A percentile compares a stretch with the other conserved stretches of the same genome.
These are phyloP conservation scores for Fusarium tuaranense DNA, from an alignment of 2,329 filamentous ascomycete species.

Conservation along the genomic window DNA sequence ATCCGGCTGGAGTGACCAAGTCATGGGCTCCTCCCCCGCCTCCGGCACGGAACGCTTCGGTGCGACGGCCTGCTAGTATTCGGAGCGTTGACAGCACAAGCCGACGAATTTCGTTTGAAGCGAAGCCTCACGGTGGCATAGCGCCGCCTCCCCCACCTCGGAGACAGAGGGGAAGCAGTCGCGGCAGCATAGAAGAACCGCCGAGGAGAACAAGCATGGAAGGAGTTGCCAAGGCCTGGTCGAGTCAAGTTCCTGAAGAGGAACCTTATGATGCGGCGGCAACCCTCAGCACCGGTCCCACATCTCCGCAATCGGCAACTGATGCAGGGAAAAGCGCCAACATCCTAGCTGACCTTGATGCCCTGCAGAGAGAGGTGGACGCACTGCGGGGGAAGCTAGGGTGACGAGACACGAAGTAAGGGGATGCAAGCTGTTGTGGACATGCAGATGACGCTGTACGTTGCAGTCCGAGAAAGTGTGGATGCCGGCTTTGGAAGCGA, in stretches of 20 bases:
- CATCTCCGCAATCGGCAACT: slow-evolving; percentile 32
- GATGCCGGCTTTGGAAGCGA: slow-evolving; percentile 17
- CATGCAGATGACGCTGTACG: slow-evolving; percentile 6
- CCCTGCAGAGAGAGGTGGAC: slow-evolving; percentile 81
- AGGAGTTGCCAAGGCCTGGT: slow-evolving; percentile 35
- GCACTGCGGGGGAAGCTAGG: slow-evolving; percentile 59
- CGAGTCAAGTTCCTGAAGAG: slow-evolving; percentile 33
- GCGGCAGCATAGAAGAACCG: slow-evolving; percentile 54
- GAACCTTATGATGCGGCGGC: slow-evolving; percentile 11
- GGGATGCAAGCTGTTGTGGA: neutral
- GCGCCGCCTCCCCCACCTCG: slow-evolving; percentile 62
- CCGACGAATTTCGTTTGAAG: slow-evolving; percentile 44
- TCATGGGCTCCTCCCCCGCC: slow-evolving; percentile 56
- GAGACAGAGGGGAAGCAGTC: slow-evolving; percentile 61
- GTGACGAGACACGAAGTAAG: slow-evolving; percentile 29
- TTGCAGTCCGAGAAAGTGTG: slow-evolving; percentile 21
- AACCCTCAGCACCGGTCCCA: slow-evolving; percentile 21
- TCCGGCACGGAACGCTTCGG: slow-evolving; percentile 58
- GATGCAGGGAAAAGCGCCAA: slow-evolving; percentile 58
- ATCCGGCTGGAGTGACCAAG: slow-evolving; percentile 25
- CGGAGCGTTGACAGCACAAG: slow-evolving; percentile 54
- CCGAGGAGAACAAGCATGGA: slow-evolving; percentile 51
- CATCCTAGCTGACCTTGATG: slow-evolving; percentile 79
- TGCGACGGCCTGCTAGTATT: slow-evolving; percentile 58
- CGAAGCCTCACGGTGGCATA: slow-evolving; percentile 45